Base-by-base conservation (phyloP, 177 flowering plant genomes). In the Telopea speciosissima region DNA sequence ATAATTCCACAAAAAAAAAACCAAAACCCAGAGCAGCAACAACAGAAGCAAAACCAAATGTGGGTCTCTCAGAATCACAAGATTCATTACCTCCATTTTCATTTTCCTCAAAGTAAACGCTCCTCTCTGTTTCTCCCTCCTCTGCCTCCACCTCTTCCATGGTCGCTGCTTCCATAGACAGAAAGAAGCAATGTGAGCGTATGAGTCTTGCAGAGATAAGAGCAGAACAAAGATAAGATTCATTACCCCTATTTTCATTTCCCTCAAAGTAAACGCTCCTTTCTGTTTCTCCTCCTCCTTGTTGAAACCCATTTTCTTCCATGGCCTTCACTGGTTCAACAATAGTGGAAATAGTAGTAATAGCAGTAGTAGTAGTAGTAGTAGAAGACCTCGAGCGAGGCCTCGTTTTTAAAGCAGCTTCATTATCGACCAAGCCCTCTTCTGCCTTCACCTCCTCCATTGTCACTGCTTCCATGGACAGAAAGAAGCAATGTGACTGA, bases 191-290 rank as follows among this genome's bases (percentile, higher is more conserved):
- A 28, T 28, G 31, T 28, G 31, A 28, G 31, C 4, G 31, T 2
- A 28, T 28, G 31, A 4, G 31, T 28, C 31, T 28, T 28, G 31
- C 31, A 2, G 31, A 28, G 31, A 28, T 28, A 28, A 28, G 31
- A 28, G 31, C 31, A 28, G 31, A 28, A 4, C 31, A 28, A 4
- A 28, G n/a, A 22, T 3, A 28, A 24, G 17, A 0, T 10, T 0
- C 8, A 52, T 63, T 66, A 80, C 83, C 79, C 70, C 54, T 19
- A 12, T 11, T 49, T 1, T 70, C 52, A 33, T 36, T 70, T 28
- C 26, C 24, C 61, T 80, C 79, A 31, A 77, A 76, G 75, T 75
- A 77, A 58, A 80, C 77, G 58, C 78, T 70, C 11, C 62, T 61
- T 33, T 44, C 65, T 23, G 21, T 3, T n/a, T 26, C 62, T 23